A percentile compares a stretch with the other conserved stretches of the same genome.
Evolutionary conservation across 805 yeast species (phyloP).

Genomic region (Jamesozyma jinghongensis): DNA sequence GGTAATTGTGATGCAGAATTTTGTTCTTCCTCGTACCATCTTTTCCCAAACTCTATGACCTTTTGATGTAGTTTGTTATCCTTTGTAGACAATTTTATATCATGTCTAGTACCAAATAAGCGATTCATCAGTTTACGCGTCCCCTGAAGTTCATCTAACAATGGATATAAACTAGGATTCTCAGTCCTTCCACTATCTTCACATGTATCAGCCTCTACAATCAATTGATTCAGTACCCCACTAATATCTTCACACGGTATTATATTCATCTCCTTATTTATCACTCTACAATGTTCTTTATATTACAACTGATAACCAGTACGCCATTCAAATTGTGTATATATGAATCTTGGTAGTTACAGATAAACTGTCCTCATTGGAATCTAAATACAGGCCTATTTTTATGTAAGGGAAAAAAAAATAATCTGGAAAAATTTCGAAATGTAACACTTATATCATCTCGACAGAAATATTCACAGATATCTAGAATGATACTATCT

Average conservation of each 20-base stretch:
- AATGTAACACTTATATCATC: background rate
- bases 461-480: background rate
- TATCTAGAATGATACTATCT: constrained; percentile 6
- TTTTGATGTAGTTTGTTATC: constrained; percentile 3
- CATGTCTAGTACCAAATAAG: constrained; percentile 7
- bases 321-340: too few species aligned
- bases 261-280: background rate
- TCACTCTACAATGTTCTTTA: background rate
- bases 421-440: background rate
- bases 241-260: background rate
- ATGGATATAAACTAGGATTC: constrained; percentile 11
- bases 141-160: constrained; percentile 18
- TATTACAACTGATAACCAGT: too few species aligned
- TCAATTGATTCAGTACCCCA: background rate
- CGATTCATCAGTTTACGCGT: constrained; percentile 21
- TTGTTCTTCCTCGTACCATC: constrained; percentile 22
- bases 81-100: constrained; percentile 1
- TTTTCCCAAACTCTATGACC: constrained; percentile 8
- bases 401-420: background rate
- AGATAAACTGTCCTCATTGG: too few species aligned
- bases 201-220: background rate
- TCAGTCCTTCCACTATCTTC: background rate
- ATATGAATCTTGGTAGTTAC: too few species aligned
- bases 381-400: too few species aligned
- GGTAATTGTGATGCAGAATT: constrained; percentile 5